Evolutionary conservation across 1,284 basidiomycete genomes (phyloP).

Genomic region (Leccinum angustisporum): DNA sequence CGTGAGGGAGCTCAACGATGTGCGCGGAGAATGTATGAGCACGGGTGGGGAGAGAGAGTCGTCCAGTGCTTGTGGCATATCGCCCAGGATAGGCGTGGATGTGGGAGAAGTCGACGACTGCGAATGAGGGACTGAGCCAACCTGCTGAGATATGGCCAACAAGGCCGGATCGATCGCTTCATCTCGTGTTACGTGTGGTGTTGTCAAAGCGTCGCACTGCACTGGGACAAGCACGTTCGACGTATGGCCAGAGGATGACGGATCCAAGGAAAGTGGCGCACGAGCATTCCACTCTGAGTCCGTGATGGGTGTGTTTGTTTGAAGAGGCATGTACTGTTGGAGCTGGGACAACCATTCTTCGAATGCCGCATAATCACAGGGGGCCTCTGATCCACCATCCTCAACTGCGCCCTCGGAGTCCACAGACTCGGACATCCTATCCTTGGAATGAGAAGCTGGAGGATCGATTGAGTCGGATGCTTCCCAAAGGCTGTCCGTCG

Average conservation of each 20-base stretch:
- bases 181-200: conserved; percentile 15
- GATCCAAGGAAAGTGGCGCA: neutral
- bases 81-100: neutral
- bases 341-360: conserved; percentile 54
- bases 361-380: conserved; percentile 41
- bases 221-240: neutral
- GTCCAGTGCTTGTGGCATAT: conserved; percentile 6
- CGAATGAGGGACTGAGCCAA: neutral
- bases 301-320: conserved; percentile 6
- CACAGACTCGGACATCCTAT: conserved; percentile 4
- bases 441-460: conserved; percentile 1
- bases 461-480: neutral
- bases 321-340: conserved; percentile 38
- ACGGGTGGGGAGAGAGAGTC: conserved; percentile 22
- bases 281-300: conserved; percentile 14
- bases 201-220: neutral
- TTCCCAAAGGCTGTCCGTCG: conserved; percentile 4
- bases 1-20: conserved; percentile 38
- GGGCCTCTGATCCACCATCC: neutral
- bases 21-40: conserved; percentile 36
- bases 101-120: conserved; percentile 2
- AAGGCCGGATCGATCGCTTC: conserved; percentile 40
- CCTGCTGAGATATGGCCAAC: conserved; percentile 29
- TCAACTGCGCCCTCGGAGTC: conserved; percentile 8
- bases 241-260: neutral